phyloP scores from a whole-genome alignment of 495 filamentous ascomycete species.

The Monascus purpureus region DNA sequence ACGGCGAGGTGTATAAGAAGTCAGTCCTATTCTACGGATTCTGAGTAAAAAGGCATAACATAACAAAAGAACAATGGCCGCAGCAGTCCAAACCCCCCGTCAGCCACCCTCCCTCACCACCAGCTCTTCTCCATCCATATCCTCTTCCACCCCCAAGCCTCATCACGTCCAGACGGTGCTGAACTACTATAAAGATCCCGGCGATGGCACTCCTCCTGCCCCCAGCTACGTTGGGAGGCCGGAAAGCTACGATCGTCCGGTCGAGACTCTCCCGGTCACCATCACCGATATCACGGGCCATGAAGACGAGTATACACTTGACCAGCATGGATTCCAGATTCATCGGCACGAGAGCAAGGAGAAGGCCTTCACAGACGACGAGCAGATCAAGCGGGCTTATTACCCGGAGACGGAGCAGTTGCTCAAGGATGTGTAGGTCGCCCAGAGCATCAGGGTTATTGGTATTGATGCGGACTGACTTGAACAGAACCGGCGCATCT shows the following conservation, averaged over 20 bases:
- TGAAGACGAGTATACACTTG: constrained; percentile 35
- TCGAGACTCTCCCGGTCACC: constrained; percentile 13
- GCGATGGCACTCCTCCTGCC: constrained; percentile 41
- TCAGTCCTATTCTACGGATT: too few relatives aligned
- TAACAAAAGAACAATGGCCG: too few relatives aligned
- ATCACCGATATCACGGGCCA: constrained; percentile 35
- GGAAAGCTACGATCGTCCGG: constrained; percentile 35
- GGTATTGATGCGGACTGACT: background rate
- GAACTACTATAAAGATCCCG: constrained; percentile 45
- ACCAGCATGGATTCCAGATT: constrained; percentile 36
- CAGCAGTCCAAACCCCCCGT: constrained; percentile 23
- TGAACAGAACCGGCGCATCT: constrained; percentile 34
- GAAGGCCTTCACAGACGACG: constrained; percentile 46
- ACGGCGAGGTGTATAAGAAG: background rate
- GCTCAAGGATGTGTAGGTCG: too few relatives aligned
- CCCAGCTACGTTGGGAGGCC: constrained; percentile 35
- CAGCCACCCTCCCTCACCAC: constrained; percentile 5
- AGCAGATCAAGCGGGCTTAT: constrained; percentile 48
- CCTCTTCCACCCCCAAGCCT: constrained; percentile 12
- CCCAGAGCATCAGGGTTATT: too few relatives aligned
- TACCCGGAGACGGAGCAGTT: constrained; percentile 54
- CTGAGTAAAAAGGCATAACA: background rate
- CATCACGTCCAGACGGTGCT: constrained; percentile 41
- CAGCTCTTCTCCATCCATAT: constrained; percentile 7
- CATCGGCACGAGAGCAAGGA: constrained; percentile 33